Evolutionary conservation across 257 asterid species (phyloP).

Genomic region (Primulina eburnea): DNA sequence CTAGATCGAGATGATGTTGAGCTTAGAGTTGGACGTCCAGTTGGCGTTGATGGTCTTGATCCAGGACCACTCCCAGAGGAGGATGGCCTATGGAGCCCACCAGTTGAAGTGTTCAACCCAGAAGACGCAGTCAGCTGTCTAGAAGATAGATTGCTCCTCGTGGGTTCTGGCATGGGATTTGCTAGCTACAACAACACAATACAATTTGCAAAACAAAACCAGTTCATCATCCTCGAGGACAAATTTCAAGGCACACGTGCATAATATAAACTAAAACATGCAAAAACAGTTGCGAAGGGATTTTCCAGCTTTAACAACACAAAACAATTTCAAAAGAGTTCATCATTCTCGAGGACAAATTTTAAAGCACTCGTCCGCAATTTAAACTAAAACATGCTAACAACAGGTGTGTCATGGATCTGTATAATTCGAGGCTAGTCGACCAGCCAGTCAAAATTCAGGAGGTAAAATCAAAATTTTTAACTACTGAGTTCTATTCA

Average conservation of each 20-base stretch:
- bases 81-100: conserved; percentile 46
- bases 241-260: conserved; percentile 1
- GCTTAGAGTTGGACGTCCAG: conserved; percentile 44
- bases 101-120: conserved; percentile 39
- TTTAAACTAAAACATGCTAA: conserved; percentile 4
- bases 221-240: conserved; percentile 19
- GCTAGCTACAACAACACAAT: conserved; percentile 40
- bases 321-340: conserved; percentile 7
- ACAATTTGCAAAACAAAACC: conserved; percentile 14
- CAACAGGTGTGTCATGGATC: too few species aligned
- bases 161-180: conserved; percentile 39
- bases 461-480: conserved; percentile 6
- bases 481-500: neutral
- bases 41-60: conserved; percentile 52
- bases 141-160: conserved; percentile 38
- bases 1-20: conserved; percentile 42
- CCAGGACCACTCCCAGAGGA: conserved; percentile 44
- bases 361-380: conserved; percentile 1
- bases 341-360: conserved; percentile 10
- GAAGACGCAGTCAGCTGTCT: conserved; percentile 36
- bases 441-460: neutral
- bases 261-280: conserved; percentile 4
- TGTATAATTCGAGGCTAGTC: conserved; percentile 3
- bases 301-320: conserved; percentile 29
- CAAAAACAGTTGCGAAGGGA: conserved; percentile 11